Conservation (phyloP, 1,284 basidiomycete species). For the Ceratobasidium sp. region DNA sequence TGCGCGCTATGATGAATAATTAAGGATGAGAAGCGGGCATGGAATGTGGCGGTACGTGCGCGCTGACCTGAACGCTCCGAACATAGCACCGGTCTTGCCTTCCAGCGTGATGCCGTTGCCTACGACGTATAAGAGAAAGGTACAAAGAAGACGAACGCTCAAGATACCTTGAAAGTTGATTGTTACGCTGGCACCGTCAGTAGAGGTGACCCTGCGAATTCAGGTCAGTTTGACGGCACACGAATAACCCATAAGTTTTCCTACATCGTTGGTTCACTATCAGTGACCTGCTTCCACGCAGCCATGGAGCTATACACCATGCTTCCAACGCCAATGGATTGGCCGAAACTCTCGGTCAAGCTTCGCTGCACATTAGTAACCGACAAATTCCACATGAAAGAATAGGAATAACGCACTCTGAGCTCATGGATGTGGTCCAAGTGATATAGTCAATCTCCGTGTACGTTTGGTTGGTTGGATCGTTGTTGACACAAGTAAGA, state of each 20-base stretch:
- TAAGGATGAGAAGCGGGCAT: not conserved
- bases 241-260: not conserved
- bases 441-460: slow-evolving; percentile 33
- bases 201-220: slow-evolving; percentile 22
- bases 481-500: slow-evolving; percentile 28
- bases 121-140: not conserved
- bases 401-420: not conserved
- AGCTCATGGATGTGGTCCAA: slow-evolving; percentile 31
- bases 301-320: slow-evolving; percentile 29
- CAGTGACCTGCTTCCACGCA: slow-evolving; percentile 5
- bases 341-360: not conserved
- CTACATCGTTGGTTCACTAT: slow-evolving; percentile 22
- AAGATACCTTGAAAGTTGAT: slow-evolving; percentile 35
- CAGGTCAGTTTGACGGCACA: not conserved
- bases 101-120: slow-evolving; percentile 21
- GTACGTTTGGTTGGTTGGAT: slow-evolving; percentile 20
- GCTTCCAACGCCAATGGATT: not conserved
- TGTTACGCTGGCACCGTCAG: slow-evolving; percentile 27
- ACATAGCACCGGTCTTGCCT: slow-evolving; percentile 13
- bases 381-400: not conserved
- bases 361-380: not conserved
- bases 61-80: slow-evolving; percentile 19
- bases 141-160: not conserved
- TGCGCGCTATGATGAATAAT: slow-evolving; percentile 12
- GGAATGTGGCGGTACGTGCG: not conserved